These are phyloP conservation scores for Schizochytrium sp. DNA, from an alignment of 108 stramenopile genomes.

Conservation along the genomic window DNA sequence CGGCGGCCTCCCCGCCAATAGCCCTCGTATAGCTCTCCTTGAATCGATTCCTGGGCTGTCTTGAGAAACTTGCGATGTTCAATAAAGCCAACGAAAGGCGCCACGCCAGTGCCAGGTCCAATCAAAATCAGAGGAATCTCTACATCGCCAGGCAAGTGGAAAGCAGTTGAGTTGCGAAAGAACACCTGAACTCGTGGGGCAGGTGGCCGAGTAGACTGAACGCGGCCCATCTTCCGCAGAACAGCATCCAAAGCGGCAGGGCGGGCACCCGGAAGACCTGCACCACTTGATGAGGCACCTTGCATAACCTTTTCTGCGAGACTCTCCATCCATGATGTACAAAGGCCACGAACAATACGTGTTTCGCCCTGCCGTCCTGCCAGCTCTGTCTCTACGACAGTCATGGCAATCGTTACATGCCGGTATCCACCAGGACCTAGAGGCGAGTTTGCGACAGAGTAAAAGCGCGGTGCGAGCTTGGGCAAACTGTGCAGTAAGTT, in stretches of 20 bases:
- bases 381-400: constrained; percentile 79
- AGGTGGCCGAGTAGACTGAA: neutral
- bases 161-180: constrained; percentile 86
- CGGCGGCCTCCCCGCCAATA: constrained; percentile 86
- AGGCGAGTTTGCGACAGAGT: constrained; percentile 90
- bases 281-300: constrained; percentile 67
- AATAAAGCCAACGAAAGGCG: constrained; percentile 95
- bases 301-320: neutral
- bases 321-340: constrained; percentile 84
- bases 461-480: constrained; percentile 86
- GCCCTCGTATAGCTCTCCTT: constrained; percentile 79
- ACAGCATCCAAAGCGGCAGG: constrained; percentile 20
- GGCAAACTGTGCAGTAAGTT: constrained; percentile 82
- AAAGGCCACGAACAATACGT: constrained; percentile 50
- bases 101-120: constrained; percentile 98
- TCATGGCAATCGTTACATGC: constrained; percentile 84
- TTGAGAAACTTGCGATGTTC: constrained; percentile 65
- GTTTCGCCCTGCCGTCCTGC: neutral
- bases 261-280: neutral
- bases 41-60: constrained; percentile 60
- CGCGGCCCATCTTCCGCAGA: constrained; percentile 47
- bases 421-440: constrained; percentile 68
- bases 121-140: constrained; percentile 88
- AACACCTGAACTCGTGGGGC: constrained; percentile 80
- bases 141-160: constrained; percentile 82